phyloP scores from a whole-genome alignment of 129 eudicot genomes.

The Flaveria sonorensis region DNA sequence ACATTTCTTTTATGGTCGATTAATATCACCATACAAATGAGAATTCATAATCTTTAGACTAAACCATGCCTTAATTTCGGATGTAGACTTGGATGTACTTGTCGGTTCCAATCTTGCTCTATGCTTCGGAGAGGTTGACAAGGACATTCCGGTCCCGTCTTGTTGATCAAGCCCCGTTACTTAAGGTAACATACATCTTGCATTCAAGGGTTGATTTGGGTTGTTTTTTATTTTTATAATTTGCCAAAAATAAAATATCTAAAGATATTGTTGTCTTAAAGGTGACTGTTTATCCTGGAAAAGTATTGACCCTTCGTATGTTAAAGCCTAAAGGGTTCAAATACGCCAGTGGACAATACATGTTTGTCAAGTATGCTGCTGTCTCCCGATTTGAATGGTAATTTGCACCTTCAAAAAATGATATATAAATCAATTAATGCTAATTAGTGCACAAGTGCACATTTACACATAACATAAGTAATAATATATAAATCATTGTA shows the following conservation, averaged over 20 bases:
- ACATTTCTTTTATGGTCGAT: too few relatives aligned
- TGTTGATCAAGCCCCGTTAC: constrained; percentile 56
- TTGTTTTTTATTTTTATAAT: too few relatives aligned
- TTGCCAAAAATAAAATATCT: neutral
- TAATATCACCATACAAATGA: neutral
- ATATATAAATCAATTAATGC: neutral
- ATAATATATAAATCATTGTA: too few relatives aligned
- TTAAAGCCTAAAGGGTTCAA: constrained; percentile 76
- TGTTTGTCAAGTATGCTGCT: constrained; percentile 82
- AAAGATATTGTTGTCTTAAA: constrained; percentile 12
- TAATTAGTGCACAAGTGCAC: too few relatives aligned
- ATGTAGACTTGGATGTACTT: constrained; percentile 90
- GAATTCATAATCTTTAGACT: neutral
- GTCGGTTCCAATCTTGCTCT: constrained; percentile 61
- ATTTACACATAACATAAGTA: too few relatives aligned
- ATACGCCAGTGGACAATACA: constrained; percentile 86
- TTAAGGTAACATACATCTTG: constrained; percentile 45
- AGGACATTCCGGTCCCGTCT: constrained; percentile 68
- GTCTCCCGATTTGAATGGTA: constrained; percentile 93
- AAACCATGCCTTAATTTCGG: neutral
- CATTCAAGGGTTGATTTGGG: neutral
- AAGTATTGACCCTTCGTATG: constrained; percentile 72
- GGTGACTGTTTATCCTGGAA: constrained; percentile 73
- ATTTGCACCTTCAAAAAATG: constrained; percentile 9
- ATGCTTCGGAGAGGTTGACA: constrained; percentile 63